Base-by-base conservation (phyloP, 257 asterid species). In the Handroanthus guayacan region DNA sequence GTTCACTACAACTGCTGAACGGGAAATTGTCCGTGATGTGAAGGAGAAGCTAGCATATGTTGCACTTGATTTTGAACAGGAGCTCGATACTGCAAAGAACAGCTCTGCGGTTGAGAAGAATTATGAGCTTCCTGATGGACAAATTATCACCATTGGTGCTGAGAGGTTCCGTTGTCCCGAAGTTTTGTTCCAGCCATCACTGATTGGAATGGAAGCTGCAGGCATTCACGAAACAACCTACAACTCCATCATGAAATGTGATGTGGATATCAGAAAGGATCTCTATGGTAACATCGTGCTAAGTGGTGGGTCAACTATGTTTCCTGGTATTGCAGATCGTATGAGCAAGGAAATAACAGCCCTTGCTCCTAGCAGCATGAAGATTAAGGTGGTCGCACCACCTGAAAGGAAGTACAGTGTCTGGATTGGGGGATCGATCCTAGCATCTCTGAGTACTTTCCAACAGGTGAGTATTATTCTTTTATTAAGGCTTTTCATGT, bases 271-370 rank as follows among this genome's bases (percentile, higher is more conserved):
- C 72, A 87, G 93, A 77, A 86, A 86, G 86, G 93, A 87, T 87
- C 80, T 87, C 0, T 87, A 89, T 52, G 92, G 91, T 44, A 89
- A 87, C 68, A 68, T 86, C 9, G 95, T 89, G 74, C 95, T 89
- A 38, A 89, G 92, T 73, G 95, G 95, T 70, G 95, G 95, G 54
- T 86, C 95, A 11, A 89, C 92, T 6, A 89, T 89, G 95, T 89
- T 89, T 82, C 90, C 92, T 9, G 92, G 95, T 7, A 87, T 89
- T 74, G 89, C 95, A 0, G 92, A 89, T 64, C 84, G 95, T 4
- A 86, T 89, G 95, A 87, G 88, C 75, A 89, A 87, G 85, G 95
- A 89, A 78, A 89, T 89, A 43, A 82, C 91, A 0, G 89, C 95
- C 48, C 89, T 88, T 56, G 91, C 93, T 54, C 91, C 96, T 2